Percentiles rank a stretch among this genome's conserved stretches.
phyloP scores from a whole-genome alignment of 768 basidiomycete genomes.

The Termitomyces sp. region DNA sequence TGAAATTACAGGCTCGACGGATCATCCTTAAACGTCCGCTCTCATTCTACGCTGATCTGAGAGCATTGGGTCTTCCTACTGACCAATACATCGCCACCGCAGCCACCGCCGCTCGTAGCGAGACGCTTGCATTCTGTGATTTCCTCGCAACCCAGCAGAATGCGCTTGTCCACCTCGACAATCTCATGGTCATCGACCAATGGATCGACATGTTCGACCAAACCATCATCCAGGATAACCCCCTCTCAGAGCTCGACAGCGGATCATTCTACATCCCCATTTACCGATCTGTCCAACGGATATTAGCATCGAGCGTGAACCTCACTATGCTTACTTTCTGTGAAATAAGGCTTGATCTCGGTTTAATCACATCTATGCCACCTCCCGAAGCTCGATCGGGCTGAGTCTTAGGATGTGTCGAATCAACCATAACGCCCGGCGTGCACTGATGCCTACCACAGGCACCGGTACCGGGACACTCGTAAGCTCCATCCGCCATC shows the following conservation, averaged over 20 bases:
- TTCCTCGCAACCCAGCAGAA: not conserved
- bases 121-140: not conserved
- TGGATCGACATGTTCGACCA: not conserved
- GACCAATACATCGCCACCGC: not conserved
- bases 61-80: not conserved
- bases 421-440: not conserved
- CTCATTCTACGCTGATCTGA: not conserved
- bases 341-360: not conserved
- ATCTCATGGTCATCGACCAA: not conserved
- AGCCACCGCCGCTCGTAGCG: not conserved
- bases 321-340: not conserved
- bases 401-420: not conserved
- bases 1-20: not conserved
- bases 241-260: not conserved
- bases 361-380: not conserved
- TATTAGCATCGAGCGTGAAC: not conserved
- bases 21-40: not conserved
- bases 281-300: not conserved
- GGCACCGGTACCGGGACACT: too few relatives aligned
- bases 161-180: not conserved
- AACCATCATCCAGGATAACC: not conserved
- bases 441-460: not conserved
- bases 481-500: not conserved
- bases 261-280: not conserved
- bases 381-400: not conserved